Conservation (phyloP, 2,329 filamentous ascomycete genomes). For the Phialophora expanda region DNA sequence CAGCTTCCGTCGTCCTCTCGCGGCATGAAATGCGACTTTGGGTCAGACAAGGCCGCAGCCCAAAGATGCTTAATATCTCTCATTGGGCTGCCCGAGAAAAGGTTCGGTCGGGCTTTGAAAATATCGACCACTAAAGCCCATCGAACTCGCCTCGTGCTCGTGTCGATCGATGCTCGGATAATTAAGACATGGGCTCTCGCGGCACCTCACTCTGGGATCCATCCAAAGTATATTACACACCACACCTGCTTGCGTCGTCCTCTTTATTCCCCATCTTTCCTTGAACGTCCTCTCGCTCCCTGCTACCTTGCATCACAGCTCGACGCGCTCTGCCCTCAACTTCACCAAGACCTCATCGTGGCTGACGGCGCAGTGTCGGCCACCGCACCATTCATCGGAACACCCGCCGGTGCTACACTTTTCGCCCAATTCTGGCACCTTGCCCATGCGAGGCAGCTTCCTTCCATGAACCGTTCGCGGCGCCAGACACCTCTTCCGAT, state of each 20-base stretch:
- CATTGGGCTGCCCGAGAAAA: background rate
- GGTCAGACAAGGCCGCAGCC: constrained; percentile 12
- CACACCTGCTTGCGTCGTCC: background rate
- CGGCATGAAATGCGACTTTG: constrained; percentile 19
- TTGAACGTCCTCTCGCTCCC: background rate
- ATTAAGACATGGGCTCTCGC: background rate
- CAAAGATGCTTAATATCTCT: background rate
- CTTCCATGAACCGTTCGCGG: constrained; percentile 19
- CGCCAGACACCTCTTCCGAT: constrained; percentile 26
- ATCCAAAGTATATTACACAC: background rate
- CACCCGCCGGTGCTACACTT: background rate
- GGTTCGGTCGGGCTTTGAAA: background rate
- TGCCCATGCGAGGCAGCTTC: constrained; percentile 11
- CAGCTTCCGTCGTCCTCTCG: background rate
- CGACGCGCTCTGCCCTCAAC: background rate
- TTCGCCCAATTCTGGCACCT: background rate
- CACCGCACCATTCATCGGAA: background rate
- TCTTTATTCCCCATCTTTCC: constrained; percentile 1
- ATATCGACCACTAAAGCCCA: constrained; percentile 15
- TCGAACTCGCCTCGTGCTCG: constrained; percentile 15
- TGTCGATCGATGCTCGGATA: constrained; percentile 10
- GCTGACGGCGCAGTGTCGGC: background rate
- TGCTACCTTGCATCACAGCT: background rate
- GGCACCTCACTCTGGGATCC: background rate
- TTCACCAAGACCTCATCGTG: background rate